Evolutionary conservation across 768 basidiomycete genomes (phyloP), one percentile per base, ranked within the genome.

Genomic region (Kwoniella shandongensis): DNA sequence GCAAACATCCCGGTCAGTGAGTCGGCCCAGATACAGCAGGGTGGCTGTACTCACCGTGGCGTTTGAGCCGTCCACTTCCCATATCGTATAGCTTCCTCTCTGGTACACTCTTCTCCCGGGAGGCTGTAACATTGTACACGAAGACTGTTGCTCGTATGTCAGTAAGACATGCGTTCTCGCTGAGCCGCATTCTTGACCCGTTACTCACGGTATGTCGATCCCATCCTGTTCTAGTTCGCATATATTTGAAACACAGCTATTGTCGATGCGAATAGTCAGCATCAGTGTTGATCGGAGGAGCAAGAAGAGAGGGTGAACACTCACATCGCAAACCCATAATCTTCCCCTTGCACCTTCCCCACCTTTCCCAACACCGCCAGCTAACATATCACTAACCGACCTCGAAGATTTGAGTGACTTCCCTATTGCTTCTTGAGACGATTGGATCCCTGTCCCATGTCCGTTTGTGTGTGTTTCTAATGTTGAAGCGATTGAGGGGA

Each of bases 51-150:
- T 52, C 60, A 89, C 93, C 80, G 92, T 92, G 57, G 88, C 84
- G 55, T 82, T 81, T 0, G 86, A 85, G 1, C 92, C 94, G 72
- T 99, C 92, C 1, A 99, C 88, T 77, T 97, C 92, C 88, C 91
- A 97, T 39, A 99, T 93, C 0, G 83, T 85, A 74, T 88, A 88
- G 5, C 88, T 88, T 0, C 90, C 92, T 32, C 87, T 81, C 61
- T 92, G 86, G 71, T 97, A 99, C 6, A 98, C 91, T 72, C 88
- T 89, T 44, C 81, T 79, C 3, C 94, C 94, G 1, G 94, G 94
- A 1, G 94, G 94, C 27, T 56, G 44, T 7, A 70, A 53, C 54
- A 64, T 44, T 17, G 41, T 8, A 29, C 60, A 57, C 2, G 7
- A 13, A 10, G 53, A 44, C 53, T 51, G n/a, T n/a, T n/a, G n/a